Conservation (phyloP, 441 rosid species). For the Cnidoscolus chayamansa region DNA sequence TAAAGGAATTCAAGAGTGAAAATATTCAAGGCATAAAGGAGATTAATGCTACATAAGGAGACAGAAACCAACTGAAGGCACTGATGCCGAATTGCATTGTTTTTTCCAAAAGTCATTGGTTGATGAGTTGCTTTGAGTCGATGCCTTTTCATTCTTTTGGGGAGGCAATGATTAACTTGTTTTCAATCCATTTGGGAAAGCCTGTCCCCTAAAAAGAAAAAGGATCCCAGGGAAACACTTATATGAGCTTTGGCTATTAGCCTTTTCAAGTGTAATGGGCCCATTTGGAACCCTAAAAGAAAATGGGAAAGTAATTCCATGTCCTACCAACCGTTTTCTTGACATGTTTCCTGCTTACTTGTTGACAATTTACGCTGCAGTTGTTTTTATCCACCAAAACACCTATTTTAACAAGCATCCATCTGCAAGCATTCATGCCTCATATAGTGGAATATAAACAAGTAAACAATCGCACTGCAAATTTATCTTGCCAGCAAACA, state of each 20-base stretch:
- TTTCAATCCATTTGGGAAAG: not conserved
- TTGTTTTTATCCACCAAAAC: not conserved
- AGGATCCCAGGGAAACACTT: not conserved
- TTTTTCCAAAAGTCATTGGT: conserved; percentile 16
- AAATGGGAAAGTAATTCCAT: too few relatives aligned
- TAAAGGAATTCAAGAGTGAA: not conserved
- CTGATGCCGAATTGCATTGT: conserved; percentile 3
- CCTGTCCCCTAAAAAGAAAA: not conserved
- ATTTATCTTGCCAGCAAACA: too few relatives aligned
- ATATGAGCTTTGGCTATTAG: not conserved
- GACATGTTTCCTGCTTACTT: not conserved
- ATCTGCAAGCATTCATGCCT: too few relatives aligned
- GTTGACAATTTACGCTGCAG: too few relatives aligned
- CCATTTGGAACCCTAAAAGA: not conserved
- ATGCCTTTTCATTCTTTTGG: too few relatives aligned
- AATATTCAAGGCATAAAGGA: conserved; percentile 1
- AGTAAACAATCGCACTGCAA: too few relatives aligned
- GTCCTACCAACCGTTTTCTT: not conserved
- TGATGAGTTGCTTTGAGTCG: conserved; percentile 26
- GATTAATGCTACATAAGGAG: not conserved
- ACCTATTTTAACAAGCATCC: not conserved
- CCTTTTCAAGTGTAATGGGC: too few relatives aligned
- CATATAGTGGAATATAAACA: too few relatives aligned
- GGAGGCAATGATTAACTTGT: too few relatives aligned
- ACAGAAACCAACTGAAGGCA: not conserved